Evolutionary conservation across 2,329 filamentous ascomycete species (phyloP).

Genomic region (Fusarium devonianum): DNA sequence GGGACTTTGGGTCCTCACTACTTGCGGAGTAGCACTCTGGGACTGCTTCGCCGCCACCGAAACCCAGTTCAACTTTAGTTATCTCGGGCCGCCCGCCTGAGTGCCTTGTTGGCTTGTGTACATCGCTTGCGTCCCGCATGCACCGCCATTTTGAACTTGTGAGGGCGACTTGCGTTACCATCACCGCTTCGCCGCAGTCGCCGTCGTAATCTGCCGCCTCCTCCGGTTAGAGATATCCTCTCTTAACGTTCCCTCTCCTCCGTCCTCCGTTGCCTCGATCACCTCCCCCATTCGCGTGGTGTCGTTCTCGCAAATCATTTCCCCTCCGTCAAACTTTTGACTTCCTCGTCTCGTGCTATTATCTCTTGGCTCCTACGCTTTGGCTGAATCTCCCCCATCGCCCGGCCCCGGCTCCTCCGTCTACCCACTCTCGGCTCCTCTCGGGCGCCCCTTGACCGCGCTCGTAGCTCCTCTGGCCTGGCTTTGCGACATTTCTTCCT

Average conservation of each 20-base stretch:
- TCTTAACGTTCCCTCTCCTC: conserved; percentile 2
- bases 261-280: conserved; percentile 11
- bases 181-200: conserved; percentile 41
- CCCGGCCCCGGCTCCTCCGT: conserved; percentile 21
- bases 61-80: conserved; percentile 29
- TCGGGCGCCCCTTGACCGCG: conserved; percentile 29
- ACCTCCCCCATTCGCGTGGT: neutral
- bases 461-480: conserved; percentile 6
- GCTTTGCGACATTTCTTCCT: conserved; percentile 33
- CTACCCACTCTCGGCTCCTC: conserved; percentile 33
- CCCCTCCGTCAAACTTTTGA: conserved; percentile 8
- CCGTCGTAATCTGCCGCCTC: conserved; percentile 43
- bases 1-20: neutral
- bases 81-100: conserved; percentile 13
- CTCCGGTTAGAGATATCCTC: conserved; percentile 22
- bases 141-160: conserved; percentile 31
- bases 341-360: conserved; percentile 5
- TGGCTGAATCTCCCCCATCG: conserved; percentile 5
- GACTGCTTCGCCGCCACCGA: conserved; percentile 30
- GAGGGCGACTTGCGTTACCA: neutral
- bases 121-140: conserved; percentile 6
- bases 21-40: conserved; percentile 6
- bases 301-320: neutral
- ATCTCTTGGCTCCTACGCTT: neutral
- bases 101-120: conserved; percentile 4